These are phyloP conservation scores for Fusarium sublunatum DNA, from an alignment of 2,329 filamentous ascomycete genomes.

Conservation along the genomic window DNA sequence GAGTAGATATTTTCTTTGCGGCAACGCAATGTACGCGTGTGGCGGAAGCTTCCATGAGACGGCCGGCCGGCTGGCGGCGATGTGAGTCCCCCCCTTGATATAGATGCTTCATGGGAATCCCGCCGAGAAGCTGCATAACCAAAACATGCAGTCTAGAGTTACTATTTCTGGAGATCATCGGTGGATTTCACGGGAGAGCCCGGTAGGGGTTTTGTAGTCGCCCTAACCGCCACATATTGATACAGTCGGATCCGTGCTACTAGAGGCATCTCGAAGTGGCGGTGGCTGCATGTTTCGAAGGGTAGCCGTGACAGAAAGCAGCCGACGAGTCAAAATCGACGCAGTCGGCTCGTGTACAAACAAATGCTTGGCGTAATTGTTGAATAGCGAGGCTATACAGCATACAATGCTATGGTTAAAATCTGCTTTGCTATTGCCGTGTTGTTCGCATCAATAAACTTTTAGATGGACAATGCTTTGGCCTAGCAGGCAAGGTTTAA, in stretches of 20 bases:
- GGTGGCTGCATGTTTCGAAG: slow-evolving; percentile 3
- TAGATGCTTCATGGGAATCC: slow-evolving; percentile 25
- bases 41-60: slow-evolving; percentile 12
- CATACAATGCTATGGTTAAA: no score
- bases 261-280: slow-evolving; percentile 4
- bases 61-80: slow-evolving; percentile 1
- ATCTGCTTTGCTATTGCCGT: no score
- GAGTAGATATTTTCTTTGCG: neutral
- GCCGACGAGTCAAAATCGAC: no score
- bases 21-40: slow-evolving; percentile 16
- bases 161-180: slow-evolving; percentile 33
- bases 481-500: no score
- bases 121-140: slow-evolving; percentile 12
- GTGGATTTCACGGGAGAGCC: slow-evolving; percentile 15
- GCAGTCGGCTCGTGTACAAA: no score
- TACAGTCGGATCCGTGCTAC: slow-evolving; percentile 14
- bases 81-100: slow-evolving; percentile 6
- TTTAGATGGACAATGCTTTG: slow-evolving; percentile 22
- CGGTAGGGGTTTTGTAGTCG: slow-evolving; percentile 9
- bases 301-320: neutral
- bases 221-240: slow-evolving; percentile 13
- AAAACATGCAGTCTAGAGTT: slow-evolving; percentile 9
- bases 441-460: slow-evolving; percentile 8
- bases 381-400: no score
- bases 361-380: no score